Evolutionary conservation across 768 basidiomycete genomes (phyloP), one percentile per base, ranked within the genome.

Genomic region (Russula sp.): DNA sequence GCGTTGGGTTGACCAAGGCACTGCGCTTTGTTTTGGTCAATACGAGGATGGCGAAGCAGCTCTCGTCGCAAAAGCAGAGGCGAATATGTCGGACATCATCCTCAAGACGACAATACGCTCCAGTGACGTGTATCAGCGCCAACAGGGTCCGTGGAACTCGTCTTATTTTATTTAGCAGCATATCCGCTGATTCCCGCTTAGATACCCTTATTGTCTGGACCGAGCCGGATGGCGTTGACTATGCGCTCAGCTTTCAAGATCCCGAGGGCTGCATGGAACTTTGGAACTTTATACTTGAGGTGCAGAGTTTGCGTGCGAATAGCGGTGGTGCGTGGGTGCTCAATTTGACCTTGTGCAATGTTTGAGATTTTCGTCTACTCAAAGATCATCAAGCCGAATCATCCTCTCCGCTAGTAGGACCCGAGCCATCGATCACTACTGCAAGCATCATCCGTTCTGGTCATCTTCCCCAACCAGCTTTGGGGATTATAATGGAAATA

Each of bases 141-240:
- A 93, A 71, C 90, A 92, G 80, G 90, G 91, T 91, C 70, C 68
- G 83, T 78, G 2, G n/a, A 28, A 10, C 48, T 65, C 42, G 28
- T 40, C 54, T 56, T 57, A 20, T 65, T 42, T 66, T 53, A 48
- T 44, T 63, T 28, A 20, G 55, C 22, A 30, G 13, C 52, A 34
- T 28, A 55, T 58, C 48, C 62, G 57, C 54, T 20, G 51, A 46
- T 40, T 66, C 57, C 54, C 54, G 38, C 30, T 40, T 76, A 95
- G 96, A 98, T 72, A 99, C 97, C 14, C 83, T 99, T 54, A 98
- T 99, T 70, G 96, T 98, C 22, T 99, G 97, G 97, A 98, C 96
- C 4, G 96, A 98, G 73, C 90, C 92, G 1, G 89, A 92, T 67
- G 92, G 92, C 32, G 86, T 90, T 42, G 97, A 99, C 75, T 95